Conservation (phyloP, 2,329 filamentous ascomycete genomes). For the Myriosclerotinia scirpicola region DNA sequence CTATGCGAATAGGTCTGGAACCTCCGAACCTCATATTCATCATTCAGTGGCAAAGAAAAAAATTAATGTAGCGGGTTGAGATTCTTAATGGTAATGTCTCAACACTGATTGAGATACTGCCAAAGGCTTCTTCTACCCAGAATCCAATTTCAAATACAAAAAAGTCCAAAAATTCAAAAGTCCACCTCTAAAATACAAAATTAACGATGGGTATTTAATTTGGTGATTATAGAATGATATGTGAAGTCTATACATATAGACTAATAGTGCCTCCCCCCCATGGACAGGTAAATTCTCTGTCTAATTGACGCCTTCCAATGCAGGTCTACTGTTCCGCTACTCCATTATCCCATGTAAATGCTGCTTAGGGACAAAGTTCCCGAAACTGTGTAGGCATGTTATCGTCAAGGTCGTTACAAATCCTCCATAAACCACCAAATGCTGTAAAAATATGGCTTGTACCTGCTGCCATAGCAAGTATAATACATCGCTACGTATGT, state of each 20-base stretch:
- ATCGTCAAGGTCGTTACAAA: constrained; percentile 24
- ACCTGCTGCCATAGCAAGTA: neutral
- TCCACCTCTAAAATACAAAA: constrained; percentile 3
- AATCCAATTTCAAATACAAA: neutral
- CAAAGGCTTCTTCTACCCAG: neutral
- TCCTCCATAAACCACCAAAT: constrained; percentile 6
- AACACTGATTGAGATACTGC: constrained; percentile 10
- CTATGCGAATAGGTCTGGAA: neutral
- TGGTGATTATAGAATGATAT: constrained; percentile 18
- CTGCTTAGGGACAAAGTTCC: constrained; percentile 18
- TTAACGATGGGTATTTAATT: constrained; percentile 20
- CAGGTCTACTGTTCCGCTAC: constrained; percentile 19
- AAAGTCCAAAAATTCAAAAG: neutral
- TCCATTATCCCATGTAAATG: constrained; percentile 22
- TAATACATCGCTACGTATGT: constrained; percentile 19
- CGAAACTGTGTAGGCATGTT: constrained; percentile 20
- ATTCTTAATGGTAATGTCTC: neutral
- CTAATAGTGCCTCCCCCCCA: constrained; percentile 6
- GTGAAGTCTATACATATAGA: constrained; percentile 21
- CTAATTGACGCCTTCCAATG: constrained; percentile 23
- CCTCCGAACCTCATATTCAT: neutral
- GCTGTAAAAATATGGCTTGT: constrained; percentile 13
- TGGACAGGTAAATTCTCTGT: constrained; percentile 11
- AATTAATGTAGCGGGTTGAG: neutral
- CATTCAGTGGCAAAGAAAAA: neutral